phyloP scores from a whole-genome alignment of 768 basidiomycete species.

The Hypholoma fasciculare region DNA sequence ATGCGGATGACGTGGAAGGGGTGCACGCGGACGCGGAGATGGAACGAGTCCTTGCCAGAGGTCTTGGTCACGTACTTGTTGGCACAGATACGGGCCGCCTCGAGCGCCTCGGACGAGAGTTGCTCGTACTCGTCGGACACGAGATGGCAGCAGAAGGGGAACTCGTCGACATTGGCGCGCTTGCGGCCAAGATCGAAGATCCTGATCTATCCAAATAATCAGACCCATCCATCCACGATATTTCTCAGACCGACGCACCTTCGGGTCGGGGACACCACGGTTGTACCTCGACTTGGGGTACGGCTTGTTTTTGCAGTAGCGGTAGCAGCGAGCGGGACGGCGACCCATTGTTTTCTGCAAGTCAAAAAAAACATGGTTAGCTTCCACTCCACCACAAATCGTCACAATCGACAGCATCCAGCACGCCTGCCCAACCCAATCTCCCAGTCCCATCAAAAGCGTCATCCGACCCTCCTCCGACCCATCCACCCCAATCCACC shows the following conservation, averaged over 20 bases:
- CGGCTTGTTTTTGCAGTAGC: conserved; percentile 99
- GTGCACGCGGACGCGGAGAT: conserved; percentile 94
- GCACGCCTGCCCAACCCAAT: neutral
- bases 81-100: conserved; percentile 98
- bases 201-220: conserved; percentile 65
- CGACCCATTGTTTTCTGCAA: conserved; percentile 76
- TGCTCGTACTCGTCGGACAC: conserved; percentile 99
- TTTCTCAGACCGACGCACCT: conserved; percentile 46
- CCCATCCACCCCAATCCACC: conserved; percentile 13
- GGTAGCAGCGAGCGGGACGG: conserved; percentile 96
- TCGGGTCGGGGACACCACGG: conserved; percentile 97
- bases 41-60: conserved; percentile 98
- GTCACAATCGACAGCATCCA: neutral
- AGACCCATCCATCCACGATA: neutral
- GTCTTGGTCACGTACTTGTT: conserved; percentile 99
- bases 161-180: conserved; percentile 95
- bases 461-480: conserved; percentile 15
- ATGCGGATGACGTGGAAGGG: conserved; percentile 99
- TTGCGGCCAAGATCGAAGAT: conserved; percentile 97
- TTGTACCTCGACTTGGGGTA: conserved; percentile 96
- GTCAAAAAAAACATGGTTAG: conserved; percentile 10
- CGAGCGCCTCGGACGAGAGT: conserved; percentile 91
- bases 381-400: neutral
- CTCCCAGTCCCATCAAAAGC: neutral
- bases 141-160: conserved; percentile 95